Conservation (phyloP, 2,329 filamentous ascomycete genomes). For the Fusarium poae region DNA sequence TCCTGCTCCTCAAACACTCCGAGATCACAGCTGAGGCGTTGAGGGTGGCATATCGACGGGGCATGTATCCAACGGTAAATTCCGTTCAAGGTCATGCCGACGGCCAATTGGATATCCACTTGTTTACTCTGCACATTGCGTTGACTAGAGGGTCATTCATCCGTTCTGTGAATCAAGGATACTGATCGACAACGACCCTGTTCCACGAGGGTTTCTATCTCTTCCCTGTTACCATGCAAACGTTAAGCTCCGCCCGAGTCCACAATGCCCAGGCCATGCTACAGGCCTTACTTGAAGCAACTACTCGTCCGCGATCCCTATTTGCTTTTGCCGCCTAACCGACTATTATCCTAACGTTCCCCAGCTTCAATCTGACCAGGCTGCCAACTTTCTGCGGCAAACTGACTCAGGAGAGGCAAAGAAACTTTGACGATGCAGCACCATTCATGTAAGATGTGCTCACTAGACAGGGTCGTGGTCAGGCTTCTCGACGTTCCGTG, state of each 20-base stretch:
- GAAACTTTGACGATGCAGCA: constrained; percentile 24
- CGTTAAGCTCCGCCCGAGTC: constrained; percentile 30
- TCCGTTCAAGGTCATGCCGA: constrained; percentile 32
- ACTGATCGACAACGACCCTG: constrained; percentile 41
- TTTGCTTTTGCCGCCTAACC: constrained; percentile 38
- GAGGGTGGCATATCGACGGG: constrained; percentile 31
- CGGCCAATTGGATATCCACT: constrained; percentile 30
- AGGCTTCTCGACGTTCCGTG: constrained; percentile 17
- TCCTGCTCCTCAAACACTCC: constrained; percentile 32
- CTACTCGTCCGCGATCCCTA: constrained; percentile 33
- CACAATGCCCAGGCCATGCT: constrained; percentile 17
- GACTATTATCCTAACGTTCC: constrained; percentile 28
- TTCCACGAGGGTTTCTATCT: constrained; percentile 37
- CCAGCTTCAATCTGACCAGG: constrained; percentile 34
- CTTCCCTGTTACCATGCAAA: constrained; percentile 31
- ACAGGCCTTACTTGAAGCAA: constrained; percentile 32
- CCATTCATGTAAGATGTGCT: constrained; percentile 15
- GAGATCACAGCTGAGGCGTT: constrained; percentile 31
- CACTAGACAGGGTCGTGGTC: constrained; percentile 26
- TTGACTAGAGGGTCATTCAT: constrained; percentile 30
- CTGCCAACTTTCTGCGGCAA: constrained; percentile 29
- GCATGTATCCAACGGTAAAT: constrained; percentile 19
- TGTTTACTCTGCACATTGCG: background rate
- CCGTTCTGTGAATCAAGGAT: constrained; percentile 35
- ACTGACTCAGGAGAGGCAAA: constrained; percentile 38